phyloP scores from a whole-genome alignment of 495 filamentous ascomycete genomes.

The Penicillium bialowiezense region DNA sequence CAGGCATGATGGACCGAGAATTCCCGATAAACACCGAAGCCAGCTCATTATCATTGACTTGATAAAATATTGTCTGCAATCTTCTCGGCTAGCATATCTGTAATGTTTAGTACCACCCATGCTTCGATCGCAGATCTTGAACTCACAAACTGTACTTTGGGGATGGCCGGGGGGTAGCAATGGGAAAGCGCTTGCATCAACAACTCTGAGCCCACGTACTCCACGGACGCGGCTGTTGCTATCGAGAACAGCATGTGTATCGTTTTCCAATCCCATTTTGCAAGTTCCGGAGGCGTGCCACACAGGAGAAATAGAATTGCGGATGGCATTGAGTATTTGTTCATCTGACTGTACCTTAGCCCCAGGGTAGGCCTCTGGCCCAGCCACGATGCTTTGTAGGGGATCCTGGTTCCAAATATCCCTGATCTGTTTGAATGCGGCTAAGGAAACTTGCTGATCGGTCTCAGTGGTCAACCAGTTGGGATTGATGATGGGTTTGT shows the following conservation, averaged over 20 bases:
- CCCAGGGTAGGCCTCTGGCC: neutral
- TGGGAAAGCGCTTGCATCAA: conserved; percentile 54
- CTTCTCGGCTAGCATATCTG: conserved; percentile 49
- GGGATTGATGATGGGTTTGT: conserved; percentile 43
- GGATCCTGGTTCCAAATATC: conserved; percentile 11
- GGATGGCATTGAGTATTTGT: conserved; percentile 40
- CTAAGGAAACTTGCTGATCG: conserved; percentile 41
- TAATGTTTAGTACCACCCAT: neutral
- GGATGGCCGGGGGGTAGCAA: conserved; percentile 50
- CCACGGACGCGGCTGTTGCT: conserved; percentile 37
- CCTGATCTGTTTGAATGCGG: conserved; percentile 38
- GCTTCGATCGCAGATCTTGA: neutral
- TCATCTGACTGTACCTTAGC: conserved; percentile 20
- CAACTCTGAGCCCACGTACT: conserved; percentile 25
- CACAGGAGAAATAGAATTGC: conserved; percentile 30
- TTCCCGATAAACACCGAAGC: no score
- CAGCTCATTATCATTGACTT: no score
- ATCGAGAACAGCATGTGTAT: conserved; percentile 44
- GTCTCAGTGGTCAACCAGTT: conserved; percentile 37
- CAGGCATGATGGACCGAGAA: no score
- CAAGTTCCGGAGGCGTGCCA: conserved; percentile 47
- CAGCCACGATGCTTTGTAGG: neutral
- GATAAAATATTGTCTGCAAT: conserved; percentile 35
- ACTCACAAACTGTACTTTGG: conserved; percentile 32
- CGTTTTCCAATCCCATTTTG: conserved; percentile 38